phyloP scores from a whole-genome alignment of 1,139 yeast genomes.

The Hyphopichia khmerensis region DNA sequence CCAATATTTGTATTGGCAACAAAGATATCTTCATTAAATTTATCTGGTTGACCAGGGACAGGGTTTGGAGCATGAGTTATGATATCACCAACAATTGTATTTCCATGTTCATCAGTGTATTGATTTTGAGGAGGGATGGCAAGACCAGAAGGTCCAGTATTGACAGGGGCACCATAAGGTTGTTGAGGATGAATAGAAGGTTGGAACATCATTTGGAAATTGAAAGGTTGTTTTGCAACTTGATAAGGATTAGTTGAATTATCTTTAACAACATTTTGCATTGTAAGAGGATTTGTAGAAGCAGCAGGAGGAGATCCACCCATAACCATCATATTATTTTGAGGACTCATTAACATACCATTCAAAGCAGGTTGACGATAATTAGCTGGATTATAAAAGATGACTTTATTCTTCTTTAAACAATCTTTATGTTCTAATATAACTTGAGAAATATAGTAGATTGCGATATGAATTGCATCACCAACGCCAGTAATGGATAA shows the following conservation, averaged over 20 bases:
- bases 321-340: slow-evolving; percentile 17
- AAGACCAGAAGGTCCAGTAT: slow-evolving; percentile 13
- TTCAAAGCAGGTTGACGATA: slow-evolving; percentile 26
- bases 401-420: slow-evolving; percentile 49
- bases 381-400: slow-evolving; percentile 67
- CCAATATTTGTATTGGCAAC: slow-evolving; percentile 83
- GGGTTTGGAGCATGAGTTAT: slow-evolving; percentile 42
- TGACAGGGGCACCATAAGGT: slow-evolving; percentile 18
- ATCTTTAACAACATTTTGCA: slow-evolving; percentile 17
- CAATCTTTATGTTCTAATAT: slow-evolving; percentile 58
- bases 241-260: slow-evolving; percentile 4
- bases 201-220: slow-evolving; percentile 45
- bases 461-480: slow-evolving; percentile 84
- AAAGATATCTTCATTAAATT: slow-evolving; percentile 63
- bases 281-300: slow-evolving; percentile 12
- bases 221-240: slow-evolving; percentile 30
- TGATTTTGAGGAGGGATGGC: slow-evolving; percentile 32
- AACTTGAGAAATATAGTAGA: slow-evolving; percentile 70
- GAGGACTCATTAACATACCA: slow-evolving; percentile 18
- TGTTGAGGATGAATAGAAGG: slow-evolving; percentile 41
- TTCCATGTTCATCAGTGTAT: slow-evolving; percentile 49
- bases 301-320: slow-evolving; percentile 8
- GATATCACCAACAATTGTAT: slow-evolving; percentile 45
- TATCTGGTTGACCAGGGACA: slow-evolving; percentile 37
- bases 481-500: slow-evolving; percentile 77